These are phyloP conservation scores for Lentinula sp. DNA, from an alignment of 768 basidiomycete species.

Conservation along the genomic window DNA sequence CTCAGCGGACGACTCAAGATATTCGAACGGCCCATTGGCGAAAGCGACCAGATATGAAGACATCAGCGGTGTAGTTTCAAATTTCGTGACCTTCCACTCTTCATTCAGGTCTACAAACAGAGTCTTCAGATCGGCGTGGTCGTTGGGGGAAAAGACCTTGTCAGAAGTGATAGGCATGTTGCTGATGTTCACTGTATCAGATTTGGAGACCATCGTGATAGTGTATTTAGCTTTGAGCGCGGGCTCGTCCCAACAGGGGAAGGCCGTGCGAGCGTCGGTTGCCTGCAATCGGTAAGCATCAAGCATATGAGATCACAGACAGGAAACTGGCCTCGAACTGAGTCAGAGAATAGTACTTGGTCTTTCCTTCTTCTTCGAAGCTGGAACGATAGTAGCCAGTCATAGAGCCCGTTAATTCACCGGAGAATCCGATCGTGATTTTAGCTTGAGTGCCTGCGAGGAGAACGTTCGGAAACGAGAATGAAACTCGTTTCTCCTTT, in stretches of 20 bases:
- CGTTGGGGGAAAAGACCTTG: conserved; percentile 21
- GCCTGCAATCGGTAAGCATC: conserved; percentile 42
- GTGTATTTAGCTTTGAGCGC: conserved; percentile 60
- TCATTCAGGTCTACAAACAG: conserved; percentile 23
- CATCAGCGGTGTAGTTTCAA: conserved; percentile 59
- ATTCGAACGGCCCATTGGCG: conserved; percentile 57
- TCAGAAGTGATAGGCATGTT: conserved; percentile 58
- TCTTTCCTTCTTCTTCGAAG: conserved; percentile 54
- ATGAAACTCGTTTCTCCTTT: conserved; percentile 56
- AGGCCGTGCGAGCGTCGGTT: conserved; percentile 76
- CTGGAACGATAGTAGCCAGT: conserved; percentile 77
- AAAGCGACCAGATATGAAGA: conserved; percentile 68
- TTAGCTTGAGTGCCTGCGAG: conserved; percentile 65
- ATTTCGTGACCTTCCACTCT: conserved; percentile 58
- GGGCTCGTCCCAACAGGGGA: conserved; percentile 77
- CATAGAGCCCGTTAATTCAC: conserved; percentile 66
- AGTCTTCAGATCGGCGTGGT: conserved; percentile 13
- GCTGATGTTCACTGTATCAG: conserved; percentile 50
- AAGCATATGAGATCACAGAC: background rate
- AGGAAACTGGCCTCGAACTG: conserved; percentile 67
- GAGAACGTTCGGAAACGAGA: conserved; percentile 53
- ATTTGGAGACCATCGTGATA: conserved; percentile 52
- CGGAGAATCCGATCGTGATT: conserved; percentile 65
- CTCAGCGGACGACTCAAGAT: conserved; percentile 53
- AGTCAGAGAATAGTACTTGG: conserved; percentile 71